A percentile compares a stretch with the other conserved stretches of the same genome.
Evolutionary conservation across 345 rosid genomes (phyloP).

Genomic region (Cardiospermum halicacabum): DNA sequence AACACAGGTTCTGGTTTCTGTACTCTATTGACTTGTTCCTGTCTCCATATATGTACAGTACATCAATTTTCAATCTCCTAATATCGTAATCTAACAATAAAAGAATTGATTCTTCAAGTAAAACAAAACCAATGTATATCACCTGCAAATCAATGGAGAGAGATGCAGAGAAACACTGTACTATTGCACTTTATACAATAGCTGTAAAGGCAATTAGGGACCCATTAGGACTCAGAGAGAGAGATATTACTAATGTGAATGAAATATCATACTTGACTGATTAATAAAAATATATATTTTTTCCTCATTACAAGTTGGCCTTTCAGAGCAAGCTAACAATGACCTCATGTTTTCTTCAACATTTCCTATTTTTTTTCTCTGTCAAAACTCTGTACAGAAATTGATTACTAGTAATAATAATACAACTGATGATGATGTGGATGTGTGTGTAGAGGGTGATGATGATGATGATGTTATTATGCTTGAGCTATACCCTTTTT

Average conservation of each 20-base stretch:
- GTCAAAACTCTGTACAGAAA: neutral
- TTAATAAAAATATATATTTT: neutral
- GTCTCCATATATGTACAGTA: neutral
- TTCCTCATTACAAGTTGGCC: neutral
- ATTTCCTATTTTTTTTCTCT: too few relatives aligned
- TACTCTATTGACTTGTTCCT: neutral
- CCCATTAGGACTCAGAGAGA: neutral
- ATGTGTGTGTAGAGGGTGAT: neutral
- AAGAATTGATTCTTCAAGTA: neutral
- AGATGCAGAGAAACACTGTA: neutral
- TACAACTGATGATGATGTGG: neutral
- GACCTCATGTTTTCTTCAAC: neutral
- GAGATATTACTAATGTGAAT: neutral
- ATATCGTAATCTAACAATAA: too few relatives aligned
- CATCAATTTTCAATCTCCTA: too few relatives aligned
- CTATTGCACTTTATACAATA: slow-evolving; percentile 4
- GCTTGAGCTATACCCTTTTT: slow-evolving; percentile 55
- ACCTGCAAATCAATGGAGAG: neutral
- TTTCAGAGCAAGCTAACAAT: neutral
- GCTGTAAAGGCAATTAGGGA: slow-evolving; percentile 4
- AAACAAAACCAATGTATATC: neutral
- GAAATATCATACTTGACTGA: neutral
- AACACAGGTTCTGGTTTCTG: neutral
- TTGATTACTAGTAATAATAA: neutral
- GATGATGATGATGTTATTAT: slow-evolving; percentile 15